Percentiles rank a stretch among this genome's conserved stretches.
phyloP scores from a whole-genome alignment of 345 rosid genomes.

The Trapa bicornis region DNA sequence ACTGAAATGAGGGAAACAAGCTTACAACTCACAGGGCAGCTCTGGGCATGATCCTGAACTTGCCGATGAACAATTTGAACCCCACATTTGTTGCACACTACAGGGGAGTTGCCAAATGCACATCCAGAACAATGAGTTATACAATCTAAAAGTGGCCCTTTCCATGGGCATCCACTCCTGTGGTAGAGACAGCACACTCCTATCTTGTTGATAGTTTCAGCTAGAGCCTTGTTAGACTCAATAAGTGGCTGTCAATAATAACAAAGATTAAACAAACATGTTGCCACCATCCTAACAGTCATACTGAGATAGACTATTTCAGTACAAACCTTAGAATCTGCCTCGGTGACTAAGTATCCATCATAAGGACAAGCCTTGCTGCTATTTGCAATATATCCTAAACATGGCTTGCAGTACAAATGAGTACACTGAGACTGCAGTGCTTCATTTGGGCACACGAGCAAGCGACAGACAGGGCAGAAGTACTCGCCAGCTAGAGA shows the following conservation, averaged over 20 bases:
- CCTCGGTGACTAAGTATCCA: slow-evolving; percentile 66
- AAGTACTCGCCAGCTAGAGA: slow-evolving; percentile 64
- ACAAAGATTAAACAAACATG: slow-evolving; percentile 2
- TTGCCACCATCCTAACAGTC: not conserved
- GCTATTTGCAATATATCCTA: slow-evolving; percentile 44
- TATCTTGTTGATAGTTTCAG: slow-evolving; percentile 54
- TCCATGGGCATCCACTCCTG: slow-evolving; percentile 84
- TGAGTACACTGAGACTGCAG: slow-evolving; percentile 78
- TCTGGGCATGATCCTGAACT: slow-evolving; percentile 66
- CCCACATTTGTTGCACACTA: slow-evolving; percentile 57
- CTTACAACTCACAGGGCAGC: slow-evolving; percentile 54
- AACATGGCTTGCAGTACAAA: slow-evolving; percentile 65
- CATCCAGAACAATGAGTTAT: slow-evolving; percentile 61
- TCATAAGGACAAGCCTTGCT: slow-evolving; percentile 74
- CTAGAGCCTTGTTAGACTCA: slow-evolving; percentile 50
- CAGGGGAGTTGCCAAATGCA: slow-evolving; percentile 59
- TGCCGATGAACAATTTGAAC: slow-evolving; percentile 50
- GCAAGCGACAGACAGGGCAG: slow-evolving; percentile 67
- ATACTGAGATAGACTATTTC: slow-evolving; percentile 5
- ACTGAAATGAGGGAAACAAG: not conserved
- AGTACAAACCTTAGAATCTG: slow-evolving; percentile 57
- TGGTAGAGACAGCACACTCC: slow-evolving; percentile 53
- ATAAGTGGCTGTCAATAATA: slow-evolving; percentile 43
- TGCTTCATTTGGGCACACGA: slow-evolving; percentile 74
- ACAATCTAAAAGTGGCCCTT: slow-evolving; percentile 55